Evolutionary conservation across 345 rosid species (phyloP), one percentile per base, ranked within the genome.

Genomic region (Acer negundo): DNA sequence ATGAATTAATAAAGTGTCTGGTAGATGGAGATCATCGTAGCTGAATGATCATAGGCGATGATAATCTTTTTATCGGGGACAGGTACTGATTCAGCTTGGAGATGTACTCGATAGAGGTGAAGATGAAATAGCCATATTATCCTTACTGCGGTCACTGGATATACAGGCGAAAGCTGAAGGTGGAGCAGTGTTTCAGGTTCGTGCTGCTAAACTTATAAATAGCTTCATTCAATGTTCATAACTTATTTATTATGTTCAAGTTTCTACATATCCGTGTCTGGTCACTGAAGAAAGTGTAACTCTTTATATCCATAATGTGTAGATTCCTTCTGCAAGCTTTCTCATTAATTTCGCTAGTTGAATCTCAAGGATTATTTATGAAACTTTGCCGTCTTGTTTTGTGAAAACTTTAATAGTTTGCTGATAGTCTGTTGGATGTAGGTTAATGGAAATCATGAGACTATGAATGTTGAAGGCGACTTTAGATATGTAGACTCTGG

Each of bases 401-500:
- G 19, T 72, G n/a, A 40, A 64, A 47, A 61, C 11, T 19, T 35
- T 13, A 31, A 46, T 56, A 7, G n/a, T 58, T 44, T 28, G 22
- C 19, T 71, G 49, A 62, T 28, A 26, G 55, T 77, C 19, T 78
- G 17, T 51, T 59, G 61, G 69, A 62, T 71, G 22, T 70, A 88
- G 98, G 86, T 95, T 55, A 93, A 92, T 79, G 99, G 99, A 78
- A 95, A 95, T 78, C 98, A 95, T 31, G 98, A 93, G 87, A 93
- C 96, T 7, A 92, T 93, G 92, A 95, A 91, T 77, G 93, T 95
- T 70, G 99, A 92, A 88, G 96, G 96, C 40, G 98, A 93, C 81
- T 95, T 82, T 85, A 86, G 98, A 86, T 95, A 89, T 70, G 98
- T 88, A 55, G 98, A 91, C 44, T 70, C 90, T 0, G 88, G 90